Base-by-base conservation (phyloP, 2,329 filamentous ascomycete species). In the Ampelomyces quisqualis region DNA sequence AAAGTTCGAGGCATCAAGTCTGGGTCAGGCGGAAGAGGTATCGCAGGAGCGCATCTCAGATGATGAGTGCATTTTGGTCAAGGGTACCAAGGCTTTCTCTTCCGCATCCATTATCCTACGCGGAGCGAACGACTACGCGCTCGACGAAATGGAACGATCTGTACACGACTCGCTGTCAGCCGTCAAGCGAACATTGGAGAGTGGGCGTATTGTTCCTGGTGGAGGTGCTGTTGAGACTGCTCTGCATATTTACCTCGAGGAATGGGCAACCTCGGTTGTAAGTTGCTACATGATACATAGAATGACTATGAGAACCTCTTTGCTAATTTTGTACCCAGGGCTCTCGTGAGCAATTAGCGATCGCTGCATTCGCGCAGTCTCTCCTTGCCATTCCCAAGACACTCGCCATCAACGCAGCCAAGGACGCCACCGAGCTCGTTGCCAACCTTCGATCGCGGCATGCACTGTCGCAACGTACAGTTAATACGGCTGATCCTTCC, bases 131-230 rank as follows among this genome's bases (percentile, higher is more conserved):
- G 93, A 98, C 71, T 97, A 87, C 74, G 88, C 89, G 47, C 82
- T 98, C 20, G 93, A 98, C 64, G 93, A 98, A 78, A 98, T 97
- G 91, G 93, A 98, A 78, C 87, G 93, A 53, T 97, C 93, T 1
- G 84, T 98, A 13, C 93, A 98, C 74, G 93, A 98, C 72, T 95
- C 91, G 10, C 79, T 98, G 32, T 96, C 88, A 55, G 93, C 93
- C 32, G 90, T 98, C 52, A 98, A 98, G 83, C 84, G 93, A 58
- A 96, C 93, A 3, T 78, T 98, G 6, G 93, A 98, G 75, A 95
- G 89, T 64, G 93, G 93, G 62, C 90, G 88, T 72, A 94, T 98
- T 54, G 93, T 98, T 26, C 93, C 93, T 11, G 93, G 93, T 54
- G 93, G 93, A 54, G 93, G 91, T 65, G 93, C 93, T 29, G 91